These are phyloP conservation scores for Cephaloascus fragrans DNA, from an alignment of 805 yeast genomes.

Conservation along the genomic window DNA sequence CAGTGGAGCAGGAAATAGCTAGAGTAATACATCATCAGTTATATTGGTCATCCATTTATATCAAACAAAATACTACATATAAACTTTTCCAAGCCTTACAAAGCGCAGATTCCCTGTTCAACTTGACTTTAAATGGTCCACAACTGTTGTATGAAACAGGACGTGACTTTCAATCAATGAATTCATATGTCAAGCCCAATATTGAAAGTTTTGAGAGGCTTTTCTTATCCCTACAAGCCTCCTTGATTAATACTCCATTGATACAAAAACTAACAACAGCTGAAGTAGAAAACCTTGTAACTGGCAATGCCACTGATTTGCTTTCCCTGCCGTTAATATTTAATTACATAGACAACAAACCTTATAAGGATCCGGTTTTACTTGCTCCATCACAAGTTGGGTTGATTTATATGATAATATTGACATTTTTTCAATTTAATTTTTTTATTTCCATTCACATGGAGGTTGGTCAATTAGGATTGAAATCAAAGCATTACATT, in stretches of 20 bases:
- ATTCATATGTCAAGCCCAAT: slow-evolving; percentile 24
- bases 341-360: slow-evolving; percentile 34
- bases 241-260: slow-evolving; percentile 13
- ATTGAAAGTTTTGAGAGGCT: slow-evolving; percentile 22
- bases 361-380: slow-evolving; percentile 37
- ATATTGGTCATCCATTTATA: slow-evolving; percentile 26
- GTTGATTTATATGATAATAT: slow-evolving; percentile 57
- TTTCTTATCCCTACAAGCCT: slow-evolving; percentile 12
- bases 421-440: slow-evolving; percentile 64
- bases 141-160: slow-evolving; percentile 28
- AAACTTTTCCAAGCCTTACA: slow-evolving; percentile 19
- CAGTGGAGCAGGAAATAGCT: slow-evolving; percentile 16
- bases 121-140: slow-evolving; percentile 13
- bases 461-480: slow-evolving; percentile 29
- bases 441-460: slow-evolving; percentile 48
- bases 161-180: slow-evolving; percentile 24
- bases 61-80: slow-evolving; percentile 20
- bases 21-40: slow-evolving; percentile 24
- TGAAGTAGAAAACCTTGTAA: slow-evolving; percentile 11
- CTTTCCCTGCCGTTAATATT: slow-evolving; percentile 25
- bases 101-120: slow-evolving; percentile 13
- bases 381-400: slow-evolving; percentile 71
- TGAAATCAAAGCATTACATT: slow-evolving; percentile 35
- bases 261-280: slow-evolving; percentile 15
- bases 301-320: slow-evolving; percentile 10